A percentile compares a stretch with the other conserved stretches of the same genome.
phyloP scores from a whole-genome alignment of 2,329 filamentous ascomycete species.

The Boeremia exigua region DNA sequence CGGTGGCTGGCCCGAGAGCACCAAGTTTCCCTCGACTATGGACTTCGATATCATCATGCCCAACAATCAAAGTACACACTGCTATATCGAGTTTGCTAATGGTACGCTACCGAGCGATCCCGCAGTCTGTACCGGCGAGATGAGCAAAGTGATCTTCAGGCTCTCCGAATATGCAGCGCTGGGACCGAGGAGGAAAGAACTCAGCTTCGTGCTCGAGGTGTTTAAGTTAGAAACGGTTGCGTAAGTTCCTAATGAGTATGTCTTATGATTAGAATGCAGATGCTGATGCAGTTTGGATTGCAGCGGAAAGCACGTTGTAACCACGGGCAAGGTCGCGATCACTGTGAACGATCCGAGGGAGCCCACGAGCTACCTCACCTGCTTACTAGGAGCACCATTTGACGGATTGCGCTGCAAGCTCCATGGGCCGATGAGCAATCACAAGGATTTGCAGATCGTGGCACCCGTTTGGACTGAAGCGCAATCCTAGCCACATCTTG shows the following conservation, averaged over 20 bases:
- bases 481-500: background rate
- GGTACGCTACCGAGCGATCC: conserved; percentile 16
- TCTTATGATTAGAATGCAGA: background rate
- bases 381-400: conserved; percentile 18
- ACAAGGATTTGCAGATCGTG: conserved; percentile 1
- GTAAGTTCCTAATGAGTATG: background rate
- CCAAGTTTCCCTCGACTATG: conserved; percentile 31
- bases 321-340: conserved; percentile 9
- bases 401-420: conserved; percentile 26
- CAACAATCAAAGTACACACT: conserved; percentile 9
- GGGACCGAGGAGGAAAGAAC: background rate
- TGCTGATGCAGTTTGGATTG: background rate
- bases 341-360: conserved; percentile 24
- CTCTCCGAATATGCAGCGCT: conserved; percentile 3
- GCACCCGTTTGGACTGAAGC: background rate
- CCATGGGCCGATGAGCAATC: conserved; percentile 18
- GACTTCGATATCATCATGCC: conserved; percentile 28
- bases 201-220: conserved; percentile 1
- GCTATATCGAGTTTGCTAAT: conserved; percentile 20
- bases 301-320: background rate
- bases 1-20: conserved; percentile 25
- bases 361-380: conserved; percentile 23
- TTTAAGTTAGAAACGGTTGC: background rate
- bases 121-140: background rate
- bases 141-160: conserved; percentile 9